phyloP scores from a whole-genome alignment of 306 rosid species.

The Quillaja saponaria region DNA sequence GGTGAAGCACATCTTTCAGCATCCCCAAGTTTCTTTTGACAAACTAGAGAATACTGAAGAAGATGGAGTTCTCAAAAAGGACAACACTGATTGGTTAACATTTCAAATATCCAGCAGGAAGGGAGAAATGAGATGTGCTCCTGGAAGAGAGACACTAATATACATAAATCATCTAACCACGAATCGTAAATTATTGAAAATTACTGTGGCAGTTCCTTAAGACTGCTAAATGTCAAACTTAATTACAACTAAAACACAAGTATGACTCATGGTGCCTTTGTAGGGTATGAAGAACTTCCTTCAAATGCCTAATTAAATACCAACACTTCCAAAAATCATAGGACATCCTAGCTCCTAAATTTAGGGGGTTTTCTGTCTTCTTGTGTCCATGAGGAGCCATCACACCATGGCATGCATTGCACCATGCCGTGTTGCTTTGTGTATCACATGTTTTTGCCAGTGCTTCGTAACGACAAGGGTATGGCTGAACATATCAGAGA shows the following conservation, averaged over 20 bases:
- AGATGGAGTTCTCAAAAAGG: constrained; percentile 12
- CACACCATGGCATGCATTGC: too few species aligned
- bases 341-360: too few species aligned
- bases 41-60: constrained; percentile 35
- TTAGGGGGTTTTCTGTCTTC: too few species aligned
- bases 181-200: background rate
- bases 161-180: constrained; percentile 14
- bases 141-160: constrained; percentile 34
- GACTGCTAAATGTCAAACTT: background rate
- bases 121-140: constrained; percentile 19
- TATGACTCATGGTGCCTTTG: background rate
- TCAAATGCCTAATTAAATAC: constrained; percentile 12
- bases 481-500: too few species aligned
- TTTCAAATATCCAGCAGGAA: constrained; percentile 26
- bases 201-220: background rate
- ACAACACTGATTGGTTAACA: constrained; percentile 24
- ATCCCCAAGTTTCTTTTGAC: constrained; percentile 62
- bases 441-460: too few species aligned
- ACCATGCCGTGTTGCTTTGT: too few species aligned
- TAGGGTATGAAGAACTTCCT: background rate
- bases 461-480: too few species aligned
- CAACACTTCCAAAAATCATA: too few species aligned
- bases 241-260: background rate
- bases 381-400: too few species aligned
- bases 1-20: constrained; percentile 92